phyloP scores from a whole-genome alignment of 441 rosid genomes.

The Populus trichocarpa region DNA sequence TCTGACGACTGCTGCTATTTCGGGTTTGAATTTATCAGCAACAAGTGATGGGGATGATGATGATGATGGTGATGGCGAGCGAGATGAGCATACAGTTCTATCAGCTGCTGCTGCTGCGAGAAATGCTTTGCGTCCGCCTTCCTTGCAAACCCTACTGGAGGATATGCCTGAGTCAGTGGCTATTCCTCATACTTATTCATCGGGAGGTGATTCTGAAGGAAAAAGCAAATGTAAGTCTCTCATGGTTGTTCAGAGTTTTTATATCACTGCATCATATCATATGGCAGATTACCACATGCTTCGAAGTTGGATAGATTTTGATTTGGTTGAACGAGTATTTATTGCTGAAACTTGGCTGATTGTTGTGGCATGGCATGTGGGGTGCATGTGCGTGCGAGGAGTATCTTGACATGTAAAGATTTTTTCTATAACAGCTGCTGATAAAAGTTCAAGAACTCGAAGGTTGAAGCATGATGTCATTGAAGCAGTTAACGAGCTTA shows the following conservation, averaged over 20 bases:
- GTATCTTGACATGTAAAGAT: constrained; percentile 17
- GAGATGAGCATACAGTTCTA: constrained; percentile 53
- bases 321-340: neutral
- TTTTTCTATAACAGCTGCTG: constrained; percentile 63
- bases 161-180: constrained; percentile 69
- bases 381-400: neutral
- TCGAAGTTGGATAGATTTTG: neutral
- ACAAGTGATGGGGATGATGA: constrained; percentile 65
- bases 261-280: neutral
- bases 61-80: constrained; percentile 56
- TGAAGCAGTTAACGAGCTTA: constrained; percentile 94
- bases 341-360: neutral
- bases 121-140: constrained; percentile 83
- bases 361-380: neutral
- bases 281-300: neutral
- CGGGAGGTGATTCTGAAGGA: constrained; percentile 97
- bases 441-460: constrained; percentile 75
- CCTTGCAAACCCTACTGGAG: constrained; percentile 88
- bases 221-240: constrained; percentile 71
- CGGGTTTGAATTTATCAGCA: constrained; percentile 59
- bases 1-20: constrained; percentile 63
- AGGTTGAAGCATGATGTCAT: constrained; percentile 96
- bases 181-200: constrained; percentile 64
- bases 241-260: neutral
- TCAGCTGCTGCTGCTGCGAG: constrained; percentile 97